Conservation (phyloP, 2,329 filamentous ascomycete genomes). For the Pestalotiopsis sp. region DNA sequence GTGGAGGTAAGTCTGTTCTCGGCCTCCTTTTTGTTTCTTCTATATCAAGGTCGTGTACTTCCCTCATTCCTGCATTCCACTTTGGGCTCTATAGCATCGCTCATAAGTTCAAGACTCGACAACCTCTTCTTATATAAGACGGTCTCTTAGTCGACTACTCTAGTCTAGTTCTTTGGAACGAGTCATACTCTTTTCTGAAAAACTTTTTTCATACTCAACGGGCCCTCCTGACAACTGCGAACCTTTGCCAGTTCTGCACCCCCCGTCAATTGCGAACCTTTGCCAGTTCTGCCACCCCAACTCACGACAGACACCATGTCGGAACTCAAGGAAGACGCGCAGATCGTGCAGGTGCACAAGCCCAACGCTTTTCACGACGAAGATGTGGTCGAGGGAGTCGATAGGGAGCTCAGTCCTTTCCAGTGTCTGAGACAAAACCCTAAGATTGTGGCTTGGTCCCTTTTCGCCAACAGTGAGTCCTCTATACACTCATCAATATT, state of each 20-base stretch:
- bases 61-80: neutral
- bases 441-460: constrained; percentile 9
- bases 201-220: neutral
- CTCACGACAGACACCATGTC: neutral
- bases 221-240: neutral
- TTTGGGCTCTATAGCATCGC: neutral
- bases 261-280: neutral
- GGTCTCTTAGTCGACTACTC: neutral
- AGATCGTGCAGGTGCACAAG: neutral
- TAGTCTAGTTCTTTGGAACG: neutral
- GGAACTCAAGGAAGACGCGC: neutral
- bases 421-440: constrained; percentile 12
- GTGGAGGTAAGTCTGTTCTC: neutral
- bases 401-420: constrained; percentile 8
- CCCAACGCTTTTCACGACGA: constrained; percentile 7
- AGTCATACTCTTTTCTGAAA: neutral
- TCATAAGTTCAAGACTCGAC: neutral
- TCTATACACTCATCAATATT: neutral
- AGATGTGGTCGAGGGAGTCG: constrained; percentile 6
- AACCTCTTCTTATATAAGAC: neutral
- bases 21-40: constrained; percentile 1
- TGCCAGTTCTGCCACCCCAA: neutral
- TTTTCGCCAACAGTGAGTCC: constrained; percentile 11
- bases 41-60: neutral
- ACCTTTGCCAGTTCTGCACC: neutral